Evolutionary conservation across 768 basidiomycete genomes (phyloP), one percentile per base, ranked within the genome.

Genomic region (Panellus pusillus): DNA sequence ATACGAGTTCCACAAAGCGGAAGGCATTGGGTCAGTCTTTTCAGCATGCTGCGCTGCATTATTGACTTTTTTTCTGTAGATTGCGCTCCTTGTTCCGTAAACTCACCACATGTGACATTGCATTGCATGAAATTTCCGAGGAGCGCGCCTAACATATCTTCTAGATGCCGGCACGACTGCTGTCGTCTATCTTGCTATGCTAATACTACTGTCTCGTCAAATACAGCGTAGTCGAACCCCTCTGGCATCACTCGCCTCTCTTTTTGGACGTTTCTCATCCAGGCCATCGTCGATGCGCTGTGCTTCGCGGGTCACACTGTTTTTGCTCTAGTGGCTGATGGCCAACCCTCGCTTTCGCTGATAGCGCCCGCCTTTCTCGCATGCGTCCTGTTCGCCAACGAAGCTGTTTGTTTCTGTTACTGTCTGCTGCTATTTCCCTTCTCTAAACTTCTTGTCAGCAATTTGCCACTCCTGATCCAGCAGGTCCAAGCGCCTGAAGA

Each of bases 261-360:
- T 2, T 75, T 88, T 7, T 93, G 90, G 87, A 82, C 86, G 1
- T 92, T 95, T 66, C 74, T 93, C 18, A 72, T 84, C 6, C 91
- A 94, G 68, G 81, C 87, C 6, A 80, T 86, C 1, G 79, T 91
- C 17, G 93, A 97, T 64, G 82, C 89, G 0, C 84, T 93, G 39
- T 84, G 89, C 0, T 95, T 96, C 66, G 89, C 90, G 17, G 89
- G 88, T 0, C 91, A 95, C 62, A 84, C 94, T 49, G 94, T 92
- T 0, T 87, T 96, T 53, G 91, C 90, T 4, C 87, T 95, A 51
- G 72, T 94, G 35, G 84, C 89, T 3, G 89, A 94, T 56, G 92
- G 92, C 39, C 74, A 85, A 28, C 81, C 91, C 2, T 92, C 91
- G 1, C 68, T 96, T 19, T 86, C 91, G 1, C 76, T 94, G 20